Percentiles rank a stretch among this genome's conserved stretches.
These are phyloP conservation scores for Chlorella vulgaris DNA, from an alignment of 139 green algal genomes.

Conservation along the genomic window DNA sequence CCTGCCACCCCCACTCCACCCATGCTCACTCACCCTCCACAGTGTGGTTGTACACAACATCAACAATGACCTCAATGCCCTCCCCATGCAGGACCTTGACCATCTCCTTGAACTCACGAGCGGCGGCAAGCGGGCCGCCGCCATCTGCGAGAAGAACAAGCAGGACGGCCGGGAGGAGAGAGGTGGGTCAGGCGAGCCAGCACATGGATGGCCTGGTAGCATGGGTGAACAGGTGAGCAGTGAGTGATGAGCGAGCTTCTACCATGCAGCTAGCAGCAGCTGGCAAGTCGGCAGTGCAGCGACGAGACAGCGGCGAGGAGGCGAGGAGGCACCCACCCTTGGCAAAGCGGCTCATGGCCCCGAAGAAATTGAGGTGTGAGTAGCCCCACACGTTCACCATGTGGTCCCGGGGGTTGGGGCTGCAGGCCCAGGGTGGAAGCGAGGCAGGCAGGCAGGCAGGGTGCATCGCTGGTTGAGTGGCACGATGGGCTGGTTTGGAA, in stretches of 20 bases:
- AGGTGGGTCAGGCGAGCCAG: too few relatives aligned
- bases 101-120: slow-evolving; percentile 91
- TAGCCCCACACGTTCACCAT: slow-evolving; percentile 96
- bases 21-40: slow-evolving; percentile 63
- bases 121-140: slow-evolving; percentile 63
- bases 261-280: too few relatives aligned
- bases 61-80: slow-evolving; percentile 91
- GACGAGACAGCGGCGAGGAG: too few relatives aligned
- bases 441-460: background rate
- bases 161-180: background rate
- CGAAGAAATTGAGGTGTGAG: slow-evolving; percentile 87
- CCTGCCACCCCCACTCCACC: slow-evolving; percentile 53
- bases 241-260: too few relatives aligned
- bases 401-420: slow-evolving; percentile 79
- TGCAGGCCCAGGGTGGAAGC: background rate
- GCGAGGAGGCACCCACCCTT: slow-evolving; percentile 25
- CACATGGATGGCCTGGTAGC: too few relatives aligned
- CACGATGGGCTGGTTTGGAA: too few relatives aligned
- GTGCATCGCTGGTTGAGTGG: too few relatives aligned
- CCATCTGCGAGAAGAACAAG: slow-evolving; percentile 28
- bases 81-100: slow-evolving; percentile 75
- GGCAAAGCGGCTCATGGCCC: slow-evolving; percentile 82
- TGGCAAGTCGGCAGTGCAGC: background rate
- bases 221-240: too few relatives aligned
- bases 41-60: slow-evolving; percentile 98